Evolutionary conservation across 2,329 filamentous ascomycete species (phyloP).

Genomic region (Cordyceps cateniannulata): DNA sequence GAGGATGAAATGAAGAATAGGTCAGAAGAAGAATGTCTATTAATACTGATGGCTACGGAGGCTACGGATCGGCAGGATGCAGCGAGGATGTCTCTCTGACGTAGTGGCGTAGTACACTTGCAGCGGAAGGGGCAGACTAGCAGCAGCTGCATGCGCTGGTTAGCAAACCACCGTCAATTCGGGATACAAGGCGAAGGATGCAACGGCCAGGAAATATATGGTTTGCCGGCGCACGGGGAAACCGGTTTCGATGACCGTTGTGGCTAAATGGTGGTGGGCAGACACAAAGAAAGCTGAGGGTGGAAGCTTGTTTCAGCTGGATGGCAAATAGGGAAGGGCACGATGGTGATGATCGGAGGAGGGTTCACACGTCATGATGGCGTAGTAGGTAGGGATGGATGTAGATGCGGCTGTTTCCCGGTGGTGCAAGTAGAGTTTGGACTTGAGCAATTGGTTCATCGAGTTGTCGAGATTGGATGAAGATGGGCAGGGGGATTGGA

Average conservation of each 20-base stretch:
- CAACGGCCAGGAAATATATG: background rate
- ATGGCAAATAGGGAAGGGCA: background rate
- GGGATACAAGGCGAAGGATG: background rate
- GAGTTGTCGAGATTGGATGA: background rate
- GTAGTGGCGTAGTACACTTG: slow-evolving; percentile 3
- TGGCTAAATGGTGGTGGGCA: background rate
- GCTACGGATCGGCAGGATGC: background rate
- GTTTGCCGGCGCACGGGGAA: background rate
- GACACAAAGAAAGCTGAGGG: background rate
- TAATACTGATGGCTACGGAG: slow-evolving; percentile 1
- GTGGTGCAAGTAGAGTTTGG: background rate
- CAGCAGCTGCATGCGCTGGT: background rate
- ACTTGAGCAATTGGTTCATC: background rate
- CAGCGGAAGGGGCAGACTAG: background rate
- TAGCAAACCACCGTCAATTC: background rate
- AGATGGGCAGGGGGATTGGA: background rate
- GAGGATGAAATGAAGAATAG: no score
- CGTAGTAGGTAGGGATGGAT: background rate
- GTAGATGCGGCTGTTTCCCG: background rate
- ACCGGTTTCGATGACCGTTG: slow-evolving; percentile 1
- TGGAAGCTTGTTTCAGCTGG: background rate
- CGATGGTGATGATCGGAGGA: background rate
- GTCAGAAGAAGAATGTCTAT: background rate
- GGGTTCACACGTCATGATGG: slow-evolving; percentile 3
- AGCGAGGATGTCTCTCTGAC: slow-evolving; percentile 1